Evolutionary conservation across 2,329 filamentous ascomycete genomes (phyloP), one percentile per base, ranked within the genome.

Genomic region (Aspergillus pseudoglaucus): DNA sequence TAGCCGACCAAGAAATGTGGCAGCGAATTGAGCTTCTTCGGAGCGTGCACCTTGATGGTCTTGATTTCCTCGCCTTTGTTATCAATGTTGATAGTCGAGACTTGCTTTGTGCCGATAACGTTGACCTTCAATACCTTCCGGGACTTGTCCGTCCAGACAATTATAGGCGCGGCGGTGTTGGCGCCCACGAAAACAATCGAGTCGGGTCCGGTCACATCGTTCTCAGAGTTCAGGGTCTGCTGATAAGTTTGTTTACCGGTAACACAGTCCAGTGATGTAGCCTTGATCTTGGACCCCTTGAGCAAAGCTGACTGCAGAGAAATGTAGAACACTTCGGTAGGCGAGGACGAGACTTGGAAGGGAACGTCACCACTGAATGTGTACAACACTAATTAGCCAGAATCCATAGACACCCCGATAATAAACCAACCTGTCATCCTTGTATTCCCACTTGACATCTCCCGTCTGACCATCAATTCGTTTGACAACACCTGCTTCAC

Each of bases 1-100:
- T 82, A 89, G 57, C 95, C 87, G 4, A 95, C 86, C 27, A 96
- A 73, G 71, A 96, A 94, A 71, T 95, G 89, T 33, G 88, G 77
- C 41, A 83, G 76, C 3, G 87, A 85, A 60, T 87, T 85, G 25
- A 82, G 71, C 47, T 85, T 76, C 54, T 83, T 82, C 14, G 89
- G 85, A 1, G 87, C 87, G 61, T 94, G 88, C 18, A 95, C 75
- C 2, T 70, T 67, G 41, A 87, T 73, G 17, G 74, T 72, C 47
- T 83, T 75, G 45, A 87, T 65, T 4, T 68, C 64, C 42, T 70
- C 66, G 7, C 64, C 67, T 44, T 67, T 69, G 45, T 69, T 70
- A 12, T 70, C 68, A 22, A 75, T 57, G 42, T 62, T 59, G 6
- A 75, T 18, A 5, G 66, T 59, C 17, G 61, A 59, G 17, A 72